A percentile compares a stretch with the other conserved stretches of the same genome.
Evolutionary conservation across 192 early-diverging fungal genomes (phyloP).

Genomic region (Neocallimastix lanati): DNA sequence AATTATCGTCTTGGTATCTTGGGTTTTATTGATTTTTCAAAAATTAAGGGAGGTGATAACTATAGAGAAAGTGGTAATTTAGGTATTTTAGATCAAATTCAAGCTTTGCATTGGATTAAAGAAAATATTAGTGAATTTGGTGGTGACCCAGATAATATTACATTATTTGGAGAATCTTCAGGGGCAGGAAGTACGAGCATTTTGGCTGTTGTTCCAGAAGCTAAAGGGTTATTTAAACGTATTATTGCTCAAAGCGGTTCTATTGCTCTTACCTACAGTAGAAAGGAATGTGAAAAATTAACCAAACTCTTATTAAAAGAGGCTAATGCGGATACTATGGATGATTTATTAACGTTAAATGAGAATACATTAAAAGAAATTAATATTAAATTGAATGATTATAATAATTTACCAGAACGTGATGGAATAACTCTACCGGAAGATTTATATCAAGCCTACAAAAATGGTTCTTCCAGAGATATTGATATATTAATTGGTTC

Average conservation of each 20-base stretch:
- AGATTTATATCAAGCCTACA: background rate
- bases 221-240: background rate
- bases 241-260: background rate
- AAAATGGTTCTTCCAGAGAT: background rate
- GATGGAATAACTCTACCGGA: background rate
- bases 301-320: background rate
- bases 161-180: conserved; percentile 27
- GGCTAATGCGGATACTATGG: background rate
- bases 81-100: conserved; percentile 30
- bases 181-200: conserved; percentile 11
- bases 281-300: background rate
- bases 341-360: background rate
- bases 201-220: background rate
- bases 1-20: background rate
- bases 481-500: background rate
- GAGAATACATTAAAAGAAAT: background rate
- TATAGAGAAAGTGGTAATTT: conserved; percentile 11
- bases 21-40: background rate
- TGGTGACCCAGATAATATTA: conserved; percentile 27
- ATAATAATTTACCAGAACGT: background rate
- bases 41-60: background rate
- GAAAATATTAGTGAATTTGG: conserved; percentile 34
- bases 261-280: background rate
- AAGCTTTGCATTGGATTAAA: conserved; percentile 32
- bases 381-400: background rate